Evolutionary conservation across 495 filamentous ascomycete species (phyloP).

Genomic region (Penicillium diatomitis): DNA sequence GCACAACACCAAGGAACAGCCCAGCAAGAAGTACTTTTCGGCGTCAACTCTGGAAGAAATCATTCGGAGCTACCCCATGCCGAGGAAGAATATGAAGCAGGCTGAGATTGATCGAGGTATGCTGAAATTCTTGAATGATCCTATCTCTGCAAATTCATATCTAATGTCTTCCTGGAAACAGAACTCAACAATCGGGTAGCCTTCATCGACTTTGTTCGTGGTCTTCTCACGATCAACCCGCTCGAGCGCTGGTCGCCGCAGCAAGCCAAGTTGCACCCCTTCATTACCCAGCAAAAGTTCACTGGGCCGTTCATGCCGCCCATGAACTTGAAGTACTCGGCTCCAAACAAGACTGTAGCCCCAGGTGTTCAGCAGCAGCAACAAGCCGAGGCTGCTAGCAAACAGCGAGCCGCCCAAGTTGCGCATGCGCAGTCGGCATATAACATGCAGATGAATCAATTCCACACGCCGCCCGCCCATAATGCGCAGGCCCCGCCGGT

Average conservation of each 20-base stretch:
- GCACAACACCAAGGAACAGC: conserved; percentile 92
- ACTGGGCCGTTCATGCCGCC: conserved; percentile 95
- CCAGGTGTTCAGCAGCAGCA: conserved; percentile 97
- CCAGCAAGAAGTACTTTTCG: conserved; percentile 99
- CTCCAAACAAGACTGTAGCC: conserved; percentile 75
- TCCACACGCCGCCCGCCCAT: conserved; percentile 36
- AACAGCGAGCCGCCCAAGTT: conserved; percentile 61
- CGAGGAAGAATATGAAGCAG: conserved; percentile 98
- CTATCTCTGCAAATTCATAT: not conserved
- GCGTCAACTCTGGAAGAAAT: conserved; percentile 92
- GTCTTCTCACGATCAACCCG: conserved; percentile 87
- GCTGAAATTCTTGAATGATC: conserved; percentile 10
- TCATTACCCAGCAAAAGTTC: conserved; percentile 98
- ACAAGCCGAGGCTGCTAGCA: conserved; percentile 83
- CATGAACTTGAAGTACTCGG: conserved; percentile 85
- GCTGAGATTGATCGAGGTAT: conserved; percentile 91
- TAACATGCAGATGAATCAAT: conserved; percentile 54
- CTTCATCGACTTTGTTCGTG: conserved; percentile 99
- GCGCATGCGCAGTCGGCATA: conserved; percentile 53
- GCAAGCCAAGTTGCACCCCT: conserved; percentile 94
- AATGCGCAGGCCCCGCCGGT: conserved; percentile 48
- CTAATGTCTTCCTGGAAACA: conserved; percentile 31
- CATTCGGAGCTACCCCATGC: conserved; percentile 95
- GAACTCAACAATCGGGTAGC: conserved; percentile 97
- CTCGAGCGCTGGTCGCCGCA: conserved; percentile 97